phyloP scores from a whole-genome alignment of 2,329 filamentous ascomycete genomes.

The Ophiostoma piceae region DNA sequence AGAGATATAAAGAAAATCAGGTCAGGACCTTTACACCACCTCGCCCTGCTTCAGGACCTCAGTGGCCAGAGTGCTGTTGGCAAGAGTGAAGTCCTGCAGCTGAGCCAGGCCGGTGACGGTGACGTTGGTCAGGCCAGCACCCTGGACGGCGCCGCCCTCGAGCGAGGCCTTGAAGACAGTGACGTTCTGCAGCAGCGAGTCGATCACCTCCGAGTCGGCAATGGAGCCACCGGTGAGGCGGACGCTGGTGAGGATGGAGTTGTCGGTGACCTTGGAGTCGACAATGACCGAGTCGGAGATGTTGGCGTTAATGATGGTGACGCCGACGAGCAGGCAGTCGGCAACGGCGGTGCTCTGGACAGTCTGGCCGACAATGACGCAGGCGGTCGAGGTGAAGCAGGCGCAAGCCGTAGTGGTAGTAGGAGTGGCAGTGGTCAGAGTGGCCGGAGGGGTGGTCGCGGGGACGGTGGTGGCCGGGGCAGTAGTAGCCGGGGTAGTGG shows the following conservation, averaged over 20 bases:
- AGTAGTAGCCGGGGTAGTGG: not conserved
- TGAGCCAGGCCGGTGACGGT: constrained; percentile 35
- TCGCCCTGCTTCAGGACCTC: constrained; percentile 6
- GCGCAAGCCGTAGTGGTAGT: constrained; percentile 20
- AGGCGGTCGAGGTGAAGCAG: constrained; percentile 24
- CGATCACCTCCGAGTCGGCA: constrained; percentile 14
- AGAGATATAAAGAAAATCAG: not conserved
- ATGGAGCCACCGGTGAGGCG: constrained; percentile 27
- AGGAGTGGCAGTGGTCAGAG: not conserved
- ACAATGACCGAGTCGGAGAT: constrained; percentile 25
- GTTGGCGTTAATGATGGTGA: constrained; percentile 22
- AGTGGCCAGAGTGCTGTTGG: not conserved
- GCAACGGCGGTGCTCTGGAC: constrained; percentile 24
- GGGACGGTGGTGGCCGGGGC: not conserved
- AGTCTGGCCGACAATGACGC: constrained; percentile 26
- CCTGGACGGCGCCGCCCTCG: constrained; percentile 20
- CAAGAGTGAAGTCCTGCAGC: constrained; percentile 53
- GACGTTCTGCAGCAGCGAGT: constrained; percentile 22
- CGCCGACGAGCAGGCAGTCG: constrained; percentile 26
- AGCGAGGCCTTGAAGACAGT: constrained; percentile 18
- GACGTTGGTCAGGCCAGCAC: constrained; percentile 19
- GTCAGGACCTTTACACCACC: not conserved
- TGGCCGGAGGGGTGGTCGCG: not conserved
- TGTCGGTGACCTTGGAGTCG: constrained; percentile 21
- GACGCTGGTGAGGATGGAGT: constrained; percentile 22